Evolutionary conservation across 2,329 filamentous ascomycete species (phyloP).

Genomic region (Fusarium lyarnte): DNA sequence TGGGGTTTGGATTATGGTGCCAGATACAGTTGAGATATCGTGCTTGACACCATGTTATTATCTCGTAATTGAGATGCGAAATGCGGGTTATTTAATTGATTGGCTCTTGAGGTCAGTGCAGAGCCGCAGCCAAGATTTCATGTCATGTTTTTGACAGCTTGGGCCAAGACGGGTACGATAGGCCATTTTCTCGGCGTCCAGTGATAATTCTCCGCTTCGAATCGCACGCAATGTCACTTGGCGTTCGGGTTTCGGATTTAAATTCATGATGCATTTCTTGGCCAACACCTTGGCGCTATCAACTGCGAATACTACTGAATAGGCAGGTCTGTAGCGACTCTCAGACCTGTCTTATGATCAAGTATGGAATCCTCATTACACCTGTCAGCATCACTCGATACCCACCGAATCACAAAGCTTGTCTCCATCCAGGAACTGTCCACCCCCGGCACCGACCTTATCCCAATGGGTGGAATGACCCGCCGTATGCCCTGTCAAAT

Average conservation of each 20-base stretch:
- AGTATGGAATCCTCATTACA: neutral
- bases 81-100: neutral
- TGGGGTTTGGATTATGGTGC: neutral
- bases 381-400: neutral
- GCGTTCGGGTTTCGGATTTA: neutral
- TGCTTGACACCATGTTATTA: constrained; percentile 10
- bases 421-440: neutral
- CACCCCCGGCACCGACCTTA: neutral
- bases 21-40: constrained; percentile 20
- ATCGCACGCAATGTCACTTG: constrained; percentile 19
- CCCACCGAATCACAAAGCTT: neutral
- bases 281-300: neutral
- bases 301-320: neutral
- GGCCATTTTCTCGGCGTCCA: constrained; percentile 1
- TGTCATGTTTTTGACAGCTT: neutral
- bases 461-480: neutral
- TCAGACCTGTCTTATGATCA: neutral
- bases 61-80: neutral
- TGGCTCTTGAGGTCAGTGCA: neutral
- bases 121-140: constrained; percentile 10
- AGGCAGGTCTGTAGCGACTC: constrained; percentile 15
- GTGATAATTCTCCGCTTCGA: neutral
- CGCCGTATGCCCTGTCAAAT: neutral
- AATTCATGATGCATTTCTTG: neutral
- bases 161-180: neutral